Evolutionary conservation across 2,329 filamentous ascomycete genomes (phyloP), one percentile per base, ranked within the genome.

Genomic region (Penicillium sclerotigenum): DNA sequence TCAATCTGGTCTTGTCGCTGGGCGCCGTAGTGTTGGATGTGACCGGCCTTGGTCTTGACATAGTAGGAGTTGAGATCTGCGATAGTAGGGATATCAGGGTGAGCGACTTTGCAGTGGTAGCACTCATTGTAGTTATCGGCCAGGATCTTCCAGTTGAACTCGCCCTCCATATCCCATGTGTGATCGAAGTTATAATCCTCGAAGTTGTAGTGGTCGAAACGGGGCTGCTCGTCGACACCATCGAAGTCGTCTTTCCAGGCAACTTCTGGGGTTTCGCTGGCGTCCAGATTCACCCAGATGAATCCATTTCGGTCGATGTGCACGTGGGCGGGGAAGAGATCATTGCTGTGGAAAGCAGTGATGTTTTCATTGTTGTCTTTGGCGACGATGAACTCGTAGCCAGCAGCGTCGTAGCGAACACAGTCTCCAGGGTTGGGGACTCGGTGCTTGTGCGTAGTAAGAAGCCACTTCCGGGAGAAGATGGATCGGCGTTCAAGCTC

Each of bases 81-180:
- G n/a, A 86, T 66, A n/a, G 60, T 65, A 18, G 63, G 63, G 22
- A 65, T 65, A 37, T 65, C 63, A 1, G 66, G 66, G 40, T 67
- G 66, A 3, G 65, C 63, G 14, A 67, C 63, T 28, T 57, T 51
- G 47, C 65, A 68, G 54, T 68, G 66, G 28, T 71, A 71, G 59
- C 70, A 72, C 49, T 71, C 83, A 67, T 87, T 87, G 75, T 85
- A 87, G 74, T 87, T 87, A 65, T 87, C 85, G 18, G 80, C 79
- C 24, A 84, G 67, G 18, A 81, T 81, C 73, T 85, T 85, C 83
- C 83, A 85, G 73, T 85, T 85, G 67, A 80, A 83, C 22, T 80
- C 77, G 0, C 80, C 80, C 52, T 82, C 78, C 78, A 83, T 81
- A 59, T 83, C 78, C 81, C 81, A 85, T 28, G 73, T 71, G 68